Conservation (phyloP, 1,284 basidiomycete species). For the Puccinia coronata region DNA sequence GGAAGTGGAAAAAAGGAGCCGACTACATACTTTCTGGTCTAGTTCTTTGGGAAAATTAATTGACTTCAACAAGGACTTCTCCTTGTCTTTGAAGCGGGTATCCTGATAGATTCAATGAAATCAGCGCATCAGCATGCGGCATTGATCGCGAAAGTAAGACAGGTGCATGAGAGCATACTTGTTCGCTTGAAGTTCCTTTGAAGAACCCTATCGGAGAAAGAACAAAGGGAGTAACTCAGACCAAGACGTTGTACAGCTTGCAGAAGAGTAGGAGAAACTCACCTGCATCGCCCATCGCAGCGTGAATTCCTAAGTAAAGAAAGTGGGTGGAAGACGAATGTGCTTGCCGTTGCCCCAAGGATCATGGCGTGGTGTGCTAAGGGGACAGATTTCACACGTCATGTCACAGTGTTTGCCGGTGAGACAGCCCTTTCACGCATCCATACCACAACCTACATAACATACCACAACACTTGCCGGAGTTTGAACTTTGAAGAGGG, state of each 20-base stretch:
- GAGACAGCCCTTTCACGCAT: too few relatives aligned
- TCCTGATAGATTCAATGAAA: conserved; percentile 55
- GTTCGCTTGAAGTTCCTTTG: conserved; percentile 47
- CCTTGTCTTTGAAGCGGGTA: conserved; percentile 87
- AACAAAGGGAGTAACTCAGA: not conserved
- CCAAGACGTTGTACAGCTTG: not conserved
- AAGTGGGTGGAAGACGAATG: not conserved
- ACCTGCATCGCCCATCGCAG: conserved; percentile 47
- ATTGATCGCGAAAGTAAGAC: not conserved
- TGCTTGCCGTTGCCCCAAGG: too few relatives aligned
- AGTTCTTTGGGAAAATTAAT: conserved; percentile 90
- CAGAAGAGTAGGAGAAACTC: not conserved
- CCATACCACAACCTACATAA: too few relatives aligned
- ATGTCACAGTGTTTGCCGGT: not conserved
- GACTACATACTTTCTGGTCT: conserved; percentile 71
- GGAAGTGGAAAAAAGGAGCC: not conserved
- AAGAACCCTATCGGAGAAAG: conserved; percentile 30
- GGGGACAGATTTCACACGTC: not conserved
- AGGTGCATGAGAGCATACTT: not conserved
- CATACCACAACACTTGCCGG: too few relatives aligned
- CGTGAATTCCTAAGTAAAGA: not conserved
- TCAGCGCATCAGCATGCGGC: not conserved
- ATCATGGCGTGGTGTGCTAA: not conserved
- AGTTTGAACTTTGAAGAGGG: too few relatives aligned
- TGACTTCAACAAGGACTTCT: conserved; percentile 77